Base-by-base conservation (phyloP, 179 eudicot species). In the Actinidia arguta region DNA sequence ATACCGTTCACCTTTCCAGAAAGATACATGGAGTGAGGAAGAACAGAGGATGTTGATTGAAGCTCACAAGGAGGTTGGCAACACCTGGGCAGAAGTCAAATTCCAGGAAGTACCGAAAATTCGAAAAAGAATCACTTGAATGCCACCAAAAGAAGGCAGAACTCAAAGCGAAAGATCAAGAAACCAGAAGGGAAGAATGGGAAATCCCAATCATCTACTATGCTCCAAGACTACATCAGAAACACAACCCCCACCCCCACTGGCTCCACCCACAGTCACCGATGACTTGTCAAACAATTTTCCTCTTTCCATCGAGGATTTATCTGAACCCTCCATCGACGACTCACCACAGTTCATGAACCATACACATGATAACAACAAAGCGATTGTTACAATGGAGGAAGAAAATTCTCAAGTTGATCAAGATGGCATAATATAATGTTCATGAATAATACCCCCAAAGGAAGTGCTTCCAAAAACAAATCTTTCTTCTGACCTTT, bases 101-200 rank as follows among this genome's bases (percentile, higher is more conserved):
- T 95, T 42, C 92, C 94, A 0, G 95, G 97, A 31, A 86, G 98
- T 73, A 90, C 88, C n/a, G 97, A 93, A 75, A 93, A 95, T 73
- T 78, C 96, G 0, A 91, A 92, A 14, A 95, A 95, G 78, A 95
- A 95, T 48, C 97, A 92, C 63, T 95, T 96, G 97, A 92, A 95
- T 82, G 93, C 94, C 0, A 92, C 95, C 42, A 90, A 87, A 81
- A 85, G 97, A 55, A 90, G 87, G 78, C 92, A 87, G 58, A 85
- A 82, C 47, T 89, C 92, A 4, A 87, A 84, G 73, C 89, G 85
- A 76, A 89, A 73, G 61, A 88, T 42, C 81, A 88, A 87, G 62
- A 89, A 82, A 56, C 73, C 46, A n/a, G 42, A 81, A 5, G n/a
- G 58, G 13, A 70, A 84, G 14, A 58, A 54, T 52, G 83, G 78